Evolutionary conservation across 441 rosid genomes (phyloP).

Genomic region (Lepidium campestre): DNA sequence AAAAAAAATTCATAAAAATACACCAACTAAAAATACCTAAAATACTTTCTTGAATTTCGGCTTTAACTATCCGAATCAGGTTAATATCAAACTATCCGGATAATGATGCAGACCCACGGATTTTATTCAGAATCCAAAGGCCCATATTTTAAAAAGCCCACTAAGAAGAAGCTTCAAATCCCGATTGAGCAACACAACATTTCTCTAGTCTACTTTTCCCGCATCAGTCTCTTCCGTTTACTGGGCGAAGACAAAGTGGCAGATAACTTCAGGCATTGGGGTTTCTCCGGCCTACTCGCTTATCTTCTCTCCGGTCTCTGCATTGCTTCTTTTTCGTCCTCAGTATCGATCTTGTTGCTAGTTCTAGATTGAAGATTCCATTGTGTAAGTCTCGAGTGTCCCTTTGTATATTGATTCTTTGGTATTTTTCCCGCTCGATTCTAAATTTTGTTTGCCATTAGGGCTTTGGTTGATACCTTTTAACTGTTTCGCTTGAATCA

Average conservation of each 20-base stretch:
- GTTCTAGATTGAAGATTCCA: neutral
- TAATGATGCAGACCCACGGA: neutral
- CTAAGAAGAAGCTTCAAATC: neutral
- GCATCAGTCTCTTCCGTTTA: neutral
- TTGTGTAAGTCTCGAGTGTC: neutral
- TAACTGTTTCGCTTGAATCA: neutral
- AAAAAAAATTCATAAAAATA: too few species aligned
- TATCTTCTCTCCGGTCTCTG: neutral
- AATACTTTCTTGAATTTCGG: too few species aligned
- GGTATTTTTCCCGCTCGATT: neutral
- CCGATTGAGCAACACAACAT: neutral
- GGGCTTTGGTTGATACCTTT: neutral
- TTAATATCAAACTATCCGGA: neutral
- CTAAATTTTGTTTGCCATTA: neutral
- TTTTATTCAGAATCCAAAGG: neutral
- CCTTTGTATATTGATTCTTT: neutral
- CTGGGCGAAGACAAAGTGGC: neutral
- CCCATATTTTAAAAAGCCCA: neutral
- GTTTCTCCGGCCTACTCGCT: neutral
- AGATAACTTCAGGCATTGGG: neutral
- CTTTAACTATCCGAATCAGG: too few species aligned
- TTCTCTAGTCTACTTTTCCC: neutral
- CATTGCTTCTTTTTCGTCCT: neutral
- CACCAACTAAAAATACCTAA: too few species aligned
- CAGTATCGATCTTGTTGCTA: neutral